Evolutionary conservation across 176 grass and related monocot genomes (phyloP).

Genomic region (Aegilops sharonensis): DNA sequence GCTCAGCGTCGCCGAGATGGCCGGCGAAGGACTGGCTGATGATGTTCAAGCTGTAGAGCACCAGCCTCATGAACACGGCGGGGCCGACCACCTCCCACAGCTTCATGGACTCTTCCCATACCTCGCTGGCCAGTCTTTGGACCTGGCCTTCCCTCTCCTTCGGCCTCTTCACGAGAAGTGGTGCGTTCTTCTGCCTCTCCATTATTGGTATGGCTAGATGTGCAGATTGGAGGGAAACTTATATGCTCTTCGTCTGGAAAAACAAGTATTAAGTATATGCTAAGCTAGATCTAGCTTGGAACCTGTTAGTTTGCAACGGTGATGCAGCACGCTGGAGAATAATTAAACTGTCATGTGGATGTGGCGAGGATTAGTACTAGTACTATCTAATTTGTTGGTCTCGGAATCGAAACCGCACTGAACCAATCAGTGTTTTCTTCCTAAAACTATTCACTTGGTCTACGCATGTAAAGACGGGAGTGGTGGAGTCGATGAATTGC

Average conservation of each 20-base stretch:
- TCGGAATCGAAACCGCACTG: too few relatives aligned
- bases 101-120: background rate
- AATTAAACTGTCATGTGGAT: background rate
- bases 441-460: too few relatives aligned
- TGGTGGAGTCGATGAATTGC: too few relatives aligned
- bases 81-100: background rate
- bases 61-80: background rate
- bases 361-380: background rate
- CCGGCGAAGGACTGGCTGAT: slow-evolving; percentile 93
- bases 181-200: background rate
- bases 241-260: background rate
- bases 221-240: background rate
- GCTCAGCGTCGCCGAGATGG: slow-evolving; percentile 85
- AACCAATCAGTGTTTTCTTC: too few relatives aligned
- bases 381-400: too few relatives aligned
- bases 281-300: background rate
- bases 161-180: background rate
- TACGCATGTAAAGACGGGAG: too few relatives aligned
- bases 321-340: background rate
- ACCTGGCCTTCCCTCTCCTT: background rate
- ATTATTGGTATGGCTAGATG: background rate
- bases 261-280: background rate
- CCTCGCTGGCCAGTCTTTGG: background rate
- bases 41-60: slow-evolving; percentile 75
- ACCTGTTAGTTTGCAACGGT: background rate